Percentiles rank a stretch among this genome's conserved stretches.
Conservation (phyloP, 306 rosid genomes). For the Quercus parvula region DNA sequence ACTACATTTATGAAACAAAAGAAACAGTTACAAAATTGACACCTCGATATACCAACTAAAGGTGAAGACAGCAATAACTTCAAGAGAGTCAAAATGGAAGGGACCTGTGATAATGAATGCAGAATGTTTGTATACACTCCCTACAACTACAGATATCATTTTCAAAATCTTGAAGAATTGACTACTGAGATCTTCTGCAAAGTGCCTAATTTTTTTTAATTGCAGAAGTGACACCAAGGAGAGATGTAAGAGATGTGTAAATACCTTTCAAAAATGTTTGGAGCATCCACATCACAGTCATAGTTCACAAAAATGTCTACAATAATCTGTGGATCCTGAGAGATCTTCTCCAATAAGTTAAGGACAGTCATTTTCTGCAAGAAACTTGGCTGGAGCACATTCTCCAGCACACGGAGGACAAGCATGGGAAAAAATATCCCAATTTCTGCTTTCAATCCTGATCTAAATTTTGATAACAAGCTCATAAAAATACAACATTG, state of each 20-base stretch:
- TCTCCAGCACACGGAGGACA: slow-evolving; percentile 92
- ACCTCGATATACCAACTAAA: too few relatives aligned
- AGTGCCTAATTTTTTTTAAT: slow-evolving; percentile 2
- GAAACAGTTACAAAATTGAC: too few relatives aligned
- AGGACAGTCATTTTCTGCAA: slow-evolving; percentile 97
- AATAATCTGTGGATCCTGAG: slow-evolving; percentile 86
- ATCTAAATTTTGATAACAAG: slow-evolving; percentile 83
- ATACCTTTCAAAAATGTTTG: slow-evolving; percentile 98
- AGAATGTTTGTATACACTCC: too few relatives aligned
- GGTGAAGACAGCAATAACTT: too few relatives aligned
- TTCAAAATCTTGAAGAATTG: too few relatives aligned
- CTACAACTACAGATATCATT: too few relatives aligned
- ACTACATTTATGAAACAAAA: too few relatives aligned
- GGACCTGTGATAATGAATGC: too few relatives aligned
- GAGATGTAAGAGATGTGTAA: slow-evolving; percentile 28
- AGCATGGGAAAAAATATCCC: slow-evolving; percentile 99
- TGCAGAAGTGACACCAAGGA: slow-evolving; percentile 4
- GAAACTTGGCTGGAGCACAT: slow-evolving; percentile 98
- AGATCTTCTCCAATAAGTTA: slow-evolving; percentile 80
- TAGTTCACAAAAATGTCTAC: slow-evolving; percentile 95
- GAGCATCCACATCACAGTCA: slow-evolving; percentile 97
- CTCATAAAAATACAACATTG: slow-evolving; percentile 84
- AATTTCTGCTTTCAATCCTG: slow-evolving; percentile 89
- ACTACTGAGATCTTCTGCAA: not conserved
- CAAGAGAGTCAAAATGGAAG: too few relatives aligned